Base-by-base conservation (phyloP, 2,329 filamentous ascomycete species). In the Aspergillus costaricaensis region DNA sequence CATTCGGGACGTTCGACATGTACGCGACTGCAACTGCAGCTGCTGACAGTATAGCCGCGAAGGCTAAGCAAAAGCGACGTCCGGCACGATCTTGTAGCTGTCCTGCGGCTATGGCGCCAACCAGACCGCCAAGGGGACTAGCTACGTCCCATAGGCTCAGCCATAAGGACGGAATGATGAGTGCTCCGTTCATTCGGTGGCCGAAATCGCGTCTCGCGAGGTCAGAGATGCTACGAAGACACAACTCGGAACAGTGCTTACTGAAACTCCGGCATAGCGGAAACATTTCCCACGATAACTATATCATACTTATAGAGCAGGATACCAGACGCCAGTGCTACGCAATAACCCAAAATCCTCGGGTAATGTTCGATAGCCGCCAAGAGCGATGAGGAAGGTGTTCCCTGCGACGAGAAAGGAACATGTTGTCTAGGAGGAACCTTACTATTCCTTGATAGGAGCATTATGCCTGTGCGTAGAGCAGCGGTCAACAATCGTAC, bases 111-210 rank as follows among this genome's bases (percentile, higher is more conserved):
- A 74, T 59, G 1, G 78, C 70, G 2, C 79, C 79, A n/a, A 75
- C 52, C 55, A 79, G 72, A 44, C 74, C 71, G 1, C 77, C 78
- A 14, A 80, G 64, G 0, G 77, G 75, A 23, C 73, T 73, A 6
- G 76, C 70, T 21, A 77, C 76, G 47, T 75, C 77, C 80, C 80
- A 82, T 14, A 82, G 69, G 0, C 78, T 75, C 7, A 82, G 70
- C 80, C 80, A 82, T 19, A 75, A 67, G 1, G 78, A 77, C 0
- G 80, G 79, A 19, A 79, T 73, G 41, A 76, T 80, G 43, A 72
- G 57, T n/a, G 64, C 67, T 12, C 73, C 59, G 41, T 72, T 68
- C 2, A 65, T 62, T 19, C 68, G 64, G 47, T 77, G 64, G 14
- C 65, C 77, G 56, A 75, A 80, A 51, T 78, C 61, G 21, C 53